Evolutionary conservation across 2,329 filamentous ascomycete genomes (phyloP), one percentile per base, ranked within the genome.

Genomic region (Curvularia verruculosa): DNA sequence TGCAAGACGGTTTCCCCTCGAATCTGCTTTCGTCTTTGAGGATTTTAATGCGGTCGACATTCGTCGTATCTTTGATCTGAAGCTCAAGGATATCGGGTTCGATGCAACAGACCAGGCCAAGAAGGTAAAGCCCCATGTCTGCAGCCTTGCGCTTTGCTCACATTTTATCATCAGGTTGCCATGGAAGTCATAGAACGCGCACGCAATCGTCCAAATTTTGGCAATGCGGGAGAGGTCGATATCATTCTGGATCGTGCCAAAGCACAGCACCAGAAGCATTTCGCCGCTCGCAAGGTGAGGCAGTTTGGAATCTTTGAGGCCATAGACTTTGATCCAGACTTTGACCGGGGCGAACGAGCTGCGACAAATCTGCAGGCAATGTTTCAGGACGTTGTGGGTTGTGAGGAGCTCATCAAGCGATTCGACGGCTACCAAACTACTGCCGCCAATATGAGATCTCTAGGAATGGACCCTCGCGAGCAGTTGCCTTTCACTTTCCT

Each of bases 211-310:
- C 83, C 83, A 0, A 84, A 89, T 60, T 91, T 90, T 69, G 86
- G 90, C 1, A 93, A 94, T 64, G 89, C 85, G 0, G 85, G 89
- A 0, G 89, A 91, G 60, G 84, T 95, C 18, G 89, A 94, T 45
- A 89, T 84, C n/a, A 69, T 91, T 0, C 77, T 91, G 0, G 80
- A 85, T 47, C 70, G 71, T 0, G 84, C 87, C 0, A 89, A 89
- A 60, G 68, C 73, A 4, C 63, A 72, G 1, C 80, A 84, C 58
- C 83, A 85, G 56, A 74, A 78, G 52, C 77, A 84, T 23, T 52
- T 78, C 9, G 70, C 67, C 21, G 60, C 49, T 19, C 70, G 59
- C 34, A 71, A 67, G 53, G 60, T 67, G 29, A 71, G 40, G 39
- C 60, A 52, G 40, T 64, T 55, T 8, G 71, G 66, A 19, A 71